Evolutionary conservation across 495 filamentous ascomycete genomes (phyloP).

Genomic region (Friedmanniomyces simplex): DNA sequence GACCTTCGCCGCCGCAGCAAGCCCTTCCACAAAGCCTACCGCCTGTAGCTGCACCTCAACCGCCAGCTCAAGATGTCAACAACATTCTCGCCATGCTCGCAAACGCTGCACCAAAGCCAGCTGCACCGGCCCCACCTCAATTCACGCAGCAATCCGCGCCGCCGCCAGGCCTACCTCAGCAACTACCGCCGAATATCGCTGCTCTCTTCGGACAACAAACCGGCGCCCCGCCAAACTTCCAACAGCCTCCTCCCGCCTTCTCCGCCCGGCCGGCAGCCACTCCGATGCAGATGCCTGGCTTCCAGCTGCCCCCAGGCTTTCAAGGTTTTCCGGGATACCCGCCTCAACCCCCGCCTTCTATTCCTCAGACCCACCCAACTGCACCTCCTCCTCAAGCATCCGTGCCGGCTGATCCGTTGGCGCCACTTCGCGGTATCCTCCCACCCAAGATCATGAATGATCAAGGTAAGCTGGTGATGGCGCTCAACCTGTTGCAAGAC

Average conservation of each 20-base stretch:
- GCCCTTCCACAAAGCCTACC: neutral
- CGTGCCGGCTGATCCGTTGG: constrained; percentile 10
- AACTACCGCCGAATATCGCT: constrained; percentile 9
- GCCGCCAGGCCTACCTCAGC: neutral
- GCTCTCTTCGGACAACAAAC: constrained; percentile 11
- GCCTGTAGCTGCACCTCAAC: neutral
- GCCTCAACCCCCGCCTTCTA: constrained; percentile 17
- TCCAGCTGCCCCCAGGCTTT: constrained; percentile 2
- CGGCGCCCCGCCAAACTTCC: constrained; percentile 1
- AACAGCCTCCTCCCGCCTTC: constrained; percentile 4
- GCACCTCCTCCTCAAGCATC: constrained; percentile 13
- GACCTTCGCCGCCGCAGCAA: constrained; percentile 5
- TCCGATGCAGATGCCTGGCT: constrained; percentile 1
- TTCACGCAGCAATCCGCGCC: constrained; percentile 2
- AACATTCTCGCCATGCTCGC: constrained; percentile 28
- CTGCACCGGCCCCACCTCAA: constrained; percentile 1
- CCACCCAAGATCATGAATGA: constrained; percentile 20
- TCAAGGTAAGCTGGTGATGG: constrained; percentile 14
- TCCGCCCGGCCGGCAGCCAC: neutral
- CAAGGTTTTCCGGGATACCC: constrained; percentile 6
- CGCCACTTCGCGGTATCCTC: constrained; percentile 10
- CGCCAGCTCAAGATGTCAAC: constrained; percentile 19
- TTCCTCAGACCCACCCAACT: constrained; percentile 9
- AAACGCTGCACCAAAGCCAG: constrained; percentile 15
- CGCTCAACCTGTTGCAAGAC: constrained; percentile 17